phyloP scores from a whole-genome alignment of 495 filamentous ascomycete genomes.

The Trichoderma virens region DNA sequence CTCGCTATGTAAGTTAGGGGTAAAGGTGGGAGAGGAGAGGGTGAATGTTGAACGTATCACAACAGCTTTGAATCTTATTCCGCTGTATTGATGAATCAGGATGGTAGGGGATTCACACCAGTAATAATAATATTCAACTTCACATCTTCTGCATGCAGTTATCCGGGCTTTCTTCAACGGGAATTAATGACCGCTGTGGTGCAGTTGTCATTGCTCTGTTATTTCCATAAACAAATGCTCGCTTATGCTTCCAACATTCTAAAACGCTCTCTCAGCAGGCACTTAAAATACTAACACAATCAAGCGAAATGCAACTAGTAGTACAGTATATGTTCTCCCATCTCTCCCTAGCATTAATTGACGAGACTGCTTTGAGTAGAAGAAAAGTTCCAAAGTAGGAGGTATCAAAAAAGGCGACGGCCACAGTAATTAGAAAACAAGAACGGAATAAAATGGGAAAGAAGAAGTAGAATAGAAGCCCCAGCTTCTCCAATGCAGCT shows the following conservation, averaged over 20 bases:
- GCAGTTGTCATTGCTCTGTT: background rate
- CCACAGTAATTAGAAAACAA: background rate
- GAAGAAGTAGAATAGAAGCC: background rate
- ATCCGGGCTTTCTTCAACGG: background rate
- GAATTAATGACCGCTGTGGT: background rate
- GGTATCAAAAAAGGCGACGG: slow-evolving; percentile 1
- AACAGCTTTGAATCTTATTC: background rate
- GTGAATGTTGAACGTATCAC: background rate
- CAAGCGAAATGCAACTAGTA: background rate
- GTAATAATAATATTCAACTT: background rate
- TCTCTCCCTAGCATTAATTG: background rate
- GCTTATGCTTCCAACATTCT: slow-evolving; percentile 6
- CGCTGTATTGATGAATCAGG: background rate
- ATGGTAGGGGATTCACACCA: background rate
- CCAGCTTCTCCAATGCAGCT: background rate
- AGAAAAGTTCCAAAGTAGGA: background rate
- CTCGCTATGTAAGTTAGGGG: background rate
- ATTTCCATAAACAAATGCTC: slow-evolving; percentile 1
- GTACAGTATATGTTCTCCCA: background rate
- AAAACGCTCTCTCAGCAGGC: background rate
- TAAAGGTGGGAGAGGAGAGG: background rate
- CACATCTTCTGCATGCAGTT: background rate
- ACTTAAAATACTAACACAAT: background rate
- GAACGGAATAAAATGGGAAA: background rate
- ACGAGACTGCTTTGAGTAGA: background rate